A percentile compares a stretch with the other conserved stretches of the same genome.
These are phyloP conservation scores for Globisporangium abappressorium DNA, from an alignment of 352 stramenopile genomes.

Conservation along the genomic window DNA sequence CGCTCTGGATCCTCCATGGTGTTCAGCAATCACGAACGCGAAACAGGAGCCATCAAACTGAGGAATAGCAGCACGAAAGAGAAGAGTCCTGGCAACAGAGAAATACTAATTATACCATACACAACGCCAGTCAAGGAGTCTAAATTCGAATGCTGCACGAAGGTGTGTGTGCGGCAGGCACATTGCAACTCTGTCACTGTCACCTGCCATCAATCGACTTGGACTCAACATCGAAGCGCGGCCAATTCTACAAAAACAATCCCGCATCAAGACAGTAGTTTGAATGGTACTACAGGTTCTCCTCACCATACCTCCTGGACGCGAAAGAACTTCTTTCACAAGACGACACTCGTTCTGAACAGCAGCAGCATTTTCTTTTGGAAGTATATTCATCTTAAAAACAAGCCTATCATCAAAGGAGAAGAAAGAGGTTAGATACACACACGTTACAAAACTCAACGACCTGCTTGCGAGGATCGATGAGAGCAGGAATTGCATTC, in stretches of 20 bases:
- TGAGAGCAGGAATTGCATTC: not conserved
- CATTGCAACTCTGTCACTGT: too few relatives aligned
- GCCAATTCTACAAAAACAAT: not conserved
- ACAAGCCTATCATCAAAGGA: not conserved
- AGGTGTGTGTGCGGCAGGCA: too few relatives aligned
- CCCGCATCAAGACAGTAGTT: not conserved
- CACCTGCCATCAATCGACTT: too few relatives aligned
- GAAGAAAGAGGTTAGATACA: not conserved
- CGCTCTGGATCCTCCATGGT: slow-evolving; percentile 12
- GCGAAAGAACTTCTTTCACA: too few relatives aligned
- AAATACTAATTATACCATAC: not conserved
- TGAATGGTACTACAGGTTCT: too few relatives aligned
- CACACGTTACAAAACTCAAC: not conserved
- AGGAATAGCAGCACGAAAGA: not conserved
- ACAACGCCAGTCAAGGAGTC: not conserved
- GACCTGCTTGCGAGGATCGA: not conserved
- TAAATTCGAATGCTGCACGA: not conserved
- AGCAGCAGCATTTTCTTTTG: not conserved
- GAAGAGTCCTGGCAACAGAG: not conserved
- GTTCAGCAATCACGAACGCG: not conserved
- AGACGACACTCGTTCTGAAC: not conserved
- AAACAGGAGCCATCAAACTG: not conserved
- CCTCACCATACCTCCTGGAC: too few relatives aligned
- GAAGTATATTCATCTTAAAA: not conserved
- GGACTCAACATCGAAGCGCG: not conserved